phyloP scores from a whole-genome alignment of 176 grass and related monocot genomes.

The Oryza officinalis region DNA sequence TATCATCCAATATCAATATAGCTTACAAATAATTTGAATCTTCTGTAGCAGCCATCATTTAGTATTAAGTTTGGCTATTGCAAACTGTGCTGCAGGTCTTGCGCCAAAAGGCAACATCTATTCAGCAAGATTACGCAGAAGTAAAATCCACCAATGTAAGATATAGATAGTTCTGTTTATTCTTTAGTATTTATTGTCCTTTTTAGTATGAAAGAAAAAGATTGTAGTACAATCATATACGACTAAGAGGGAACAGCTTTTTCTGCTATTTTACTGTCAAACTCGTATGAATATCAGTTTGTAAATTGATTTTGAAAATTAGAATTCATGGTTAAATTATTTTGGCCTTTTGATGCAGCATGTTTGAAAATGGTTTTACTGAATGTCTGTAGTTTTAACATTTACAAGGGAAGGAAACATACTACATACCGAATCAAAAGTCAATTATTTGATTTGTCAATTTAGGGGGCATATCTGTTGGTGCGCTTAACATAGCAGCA shows the following conservation, averaged over 20 bases:
- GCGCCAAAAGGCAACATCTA: constrained; percentile 95
- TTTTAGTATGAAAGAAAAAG: not conserved
- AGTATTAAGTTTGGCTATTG: not conserved
- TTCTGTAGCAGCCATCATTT: constrained; percentile 16
- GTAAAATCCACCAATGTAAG: constrained; percentile 84
- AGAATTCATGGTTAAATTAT: not conserved
- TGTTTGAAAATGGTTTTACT: not conserved
- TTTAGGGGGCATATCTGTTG: not conserved
- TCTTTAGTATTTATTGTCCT: not conserved
- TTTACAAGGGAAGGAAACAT: not conserved
- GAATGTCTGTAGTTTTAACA: not conserved
- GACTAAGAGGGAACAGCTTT: not conserved
- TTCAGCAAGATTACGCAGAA: constrained; percentile 94
- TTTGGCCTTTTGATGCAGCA: not conserved
- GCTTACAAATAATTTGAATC: not conserved
- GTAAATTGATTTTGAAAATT: not conserved
- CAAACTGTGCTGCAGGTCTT: constrained; percentile 70
- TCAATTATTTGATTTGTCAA: constrained; percentile 6
- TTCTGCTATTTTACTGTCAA: constrained; percentile 14
- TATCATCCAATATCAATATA: constrained; percentile 14
- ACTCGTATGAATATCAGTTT: not conserved
- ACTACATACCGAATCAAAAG: not conserved
- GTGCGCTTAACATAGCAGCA: not conserved
- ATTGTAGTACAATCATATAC: not conserved
- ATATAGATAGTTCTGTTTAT: constrained; percentile 7